These are phyloP conservation scores for Wallacemonas collosoma DNA, from an alignment of 208 protist species.

Conservation along the genomic window DNA sequence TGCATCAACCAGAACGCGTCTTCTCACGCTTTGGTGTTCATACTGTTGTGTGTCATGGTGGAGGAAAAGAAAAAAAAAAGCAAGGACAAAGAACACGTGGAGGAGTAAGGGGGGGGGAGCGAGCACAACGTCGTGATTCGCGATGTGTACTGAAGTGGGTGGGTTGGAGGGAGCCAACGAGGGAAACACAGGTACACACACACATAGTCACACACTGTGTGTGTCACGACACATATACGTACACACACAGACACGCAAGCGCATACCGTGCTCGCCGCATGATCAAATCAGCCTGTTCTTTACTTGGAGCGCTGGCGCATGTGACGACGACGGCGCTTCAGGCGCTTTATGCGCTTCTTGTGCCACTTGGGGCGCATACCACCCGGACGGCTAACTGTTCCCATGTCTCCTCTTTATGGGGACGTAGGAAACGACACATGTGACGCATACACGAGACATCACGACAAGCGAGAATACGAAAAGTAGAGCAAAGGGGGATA, in stretches of 20 bases:
- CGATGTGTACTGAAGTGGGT: too few species aligned
- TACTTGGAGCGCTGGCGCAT: constrained; percentile 93
- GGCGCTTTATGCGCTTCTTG: constrained; percentile 93
- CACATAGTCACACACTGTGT: neutral
- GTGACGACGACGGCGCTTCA: constrained; percentile 86
- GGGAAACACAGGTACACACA: neutral
- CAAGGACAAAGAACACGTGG: constrained; percentile 8
- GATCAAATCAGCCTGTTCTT: constrained; percentile 7
- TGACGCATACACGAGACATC: too few species aligned
- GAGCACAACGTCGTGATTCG: neutral
- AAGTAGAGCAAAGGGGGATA: too few species aligned
- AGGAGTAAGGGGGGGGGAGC: neutral
- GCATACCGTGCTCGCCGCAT: too few species aligned
- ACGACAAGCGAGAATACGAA: neutral
- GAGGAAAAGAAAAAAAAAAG: constrained; percentile 21
- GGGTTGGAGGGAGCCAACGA: neutral
- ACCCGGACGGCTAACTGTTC: constrained; percentile 82
- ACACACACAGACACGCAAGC: too few species aligned
- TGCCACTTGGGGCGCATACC: constrained; percentile 93
- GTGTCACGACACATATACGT: too few species aligned
- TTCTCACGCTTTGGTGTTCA: too few species aligned
- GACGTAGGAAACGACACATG: neutral
- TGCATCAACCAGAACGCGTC: too few species aligned
- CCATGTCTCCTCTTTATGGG: constrained; percentile 41
- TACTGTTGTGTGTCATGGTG: neutral